Evolutionary conservation across 345 rosid species (phyloP).

Genomic region (Iberis pinnata): DNA sequence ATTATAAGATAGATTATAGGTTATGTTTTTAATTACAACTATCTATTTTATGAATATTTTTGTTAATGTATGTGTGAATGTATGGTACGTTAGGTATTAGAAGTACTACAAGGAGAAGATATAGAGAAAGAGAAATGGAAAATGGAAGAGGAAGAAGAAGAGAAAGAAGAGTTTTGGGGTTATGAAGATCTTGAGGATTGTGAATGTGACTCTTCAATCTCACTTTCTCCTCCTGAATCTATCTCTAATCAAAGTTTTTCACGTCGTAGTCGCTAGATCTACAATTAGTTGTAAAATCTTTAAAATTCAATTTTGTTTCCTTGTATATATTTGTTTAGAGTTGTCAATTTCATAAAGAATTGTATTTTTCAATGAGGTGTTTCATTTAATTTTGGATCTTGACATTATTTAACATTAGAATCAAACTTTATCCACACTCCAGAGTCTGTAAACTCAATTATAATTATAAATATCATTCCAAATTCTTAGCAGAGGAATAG

Average conservation of each 20-base stretch:
- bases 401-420: conserved; percentile 15
- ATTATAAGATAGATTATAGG: too few relatives aligned
- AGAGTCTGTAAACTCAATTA: too few relatives aligned
- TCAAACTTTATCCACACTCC: conserved; percentile 14
- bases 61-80: neutral
- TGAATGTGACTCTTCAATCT: conserved; percentile 48
- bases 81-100: conserved; percentile 44
- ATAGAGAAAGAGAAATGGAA: conserved; percentile 66
- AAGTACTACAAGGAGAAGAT: conserved; percentile 53
- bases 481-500: too few relatives aligned
- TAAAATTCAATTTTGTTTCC: conserved; percentile 23
- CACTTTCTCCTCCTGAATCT: conserved; percentile 57
- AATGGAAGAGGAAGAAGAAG: conserved; percentile 72
- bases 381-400: conserved; percentile 20
- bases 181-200: conserved; percentile 77
- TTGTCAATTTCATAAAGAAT: conserved; percentile 24
- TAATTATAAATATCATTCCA: too few relatives aligned
- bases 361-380: conserved; percentile 27
- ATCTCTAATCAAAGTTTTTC: conserved; percentile 47
- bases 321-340: conserved; percentile 28
- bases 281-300: conserved; percentile 17
- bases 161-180: conserved; percentile 74
- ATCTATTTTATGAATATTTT: too few relatives aligned
- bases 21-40: too few relatives aligned
- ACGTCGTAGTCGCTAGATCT: conserved; percentile 24